phyloP scores from a whole-genome alignment of 805 yeast genomes.

The Nakazawaea pomicola region DNA sequence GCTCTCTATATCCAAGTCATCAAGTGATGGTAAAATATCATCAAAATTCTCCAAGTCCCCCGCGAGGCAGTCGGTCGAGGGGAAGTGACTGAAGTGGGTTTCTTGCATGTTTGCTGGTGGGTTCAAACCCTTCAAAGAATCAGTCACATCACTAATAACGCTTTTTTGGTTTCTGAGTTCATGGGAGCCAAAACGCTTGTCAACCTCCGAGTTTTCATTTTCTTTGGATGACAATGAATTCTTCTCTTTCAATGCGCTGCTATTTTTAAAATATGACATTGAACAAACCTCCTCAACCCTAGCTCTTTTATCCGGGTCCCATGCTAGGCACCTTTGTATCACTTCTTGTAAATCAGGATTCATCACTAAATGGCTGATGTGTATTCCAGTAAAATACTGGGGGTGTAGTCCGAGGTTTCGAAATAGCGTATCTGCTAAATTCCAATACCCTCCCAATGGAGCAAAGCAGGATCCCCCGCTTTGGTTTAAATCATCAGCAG shows the following conservation, averaged over 20 bases:
- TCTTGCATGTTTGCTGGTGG: too few species aligned
- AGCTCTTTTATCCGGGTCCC: constrained; percentile 75
- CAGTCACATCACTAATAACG: too few species aligned
- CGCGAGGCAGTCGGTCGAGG: too few species aligned
- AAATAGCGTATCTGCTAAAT: constrained; percentile 51
- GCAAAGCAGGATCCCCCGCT: constrained; percentile 16
- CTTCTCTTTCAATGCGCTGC: constrained; percentile 24
- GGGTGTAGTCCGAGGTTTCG: constrained; percentile 48
- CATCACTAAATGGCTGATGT: constrained; percentile 40
- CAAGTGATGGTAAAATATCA: too few species aligned
- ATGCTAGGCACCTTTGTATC: constrained; percentile 50
- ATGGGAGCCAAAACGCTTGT: too few species aligned
- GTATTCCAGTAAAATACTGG: constrained; percentile 50
- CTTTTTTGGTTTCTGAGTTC: too few species aligned
- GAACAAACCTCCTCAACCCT: constrained; percentile 42
- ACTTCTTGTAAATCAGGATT: constrained; percentile 37
- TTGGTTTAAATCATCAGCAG: constrained; percentile 10
- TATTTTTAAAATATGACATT: constrained; percentile 50
- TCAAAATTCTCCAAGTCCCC: too few species aligned
- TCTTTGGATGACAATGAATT: too few species aligned
- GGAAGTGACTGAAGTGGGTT: too few species aligned
- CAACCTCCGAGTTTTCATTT: too few species aligned
- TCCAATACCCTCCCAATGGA: constrained; percentile 75
- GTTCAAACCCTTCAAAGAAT: too few species aligned
- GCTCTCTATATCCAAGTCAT: too few species aligned